Evolutionary conservation across 2,329 filamentous ascomycete species (phyloP), one percentile per base, ranked within the genome.

Genomic region (Dactylonectria macrodidyma): DNA sequence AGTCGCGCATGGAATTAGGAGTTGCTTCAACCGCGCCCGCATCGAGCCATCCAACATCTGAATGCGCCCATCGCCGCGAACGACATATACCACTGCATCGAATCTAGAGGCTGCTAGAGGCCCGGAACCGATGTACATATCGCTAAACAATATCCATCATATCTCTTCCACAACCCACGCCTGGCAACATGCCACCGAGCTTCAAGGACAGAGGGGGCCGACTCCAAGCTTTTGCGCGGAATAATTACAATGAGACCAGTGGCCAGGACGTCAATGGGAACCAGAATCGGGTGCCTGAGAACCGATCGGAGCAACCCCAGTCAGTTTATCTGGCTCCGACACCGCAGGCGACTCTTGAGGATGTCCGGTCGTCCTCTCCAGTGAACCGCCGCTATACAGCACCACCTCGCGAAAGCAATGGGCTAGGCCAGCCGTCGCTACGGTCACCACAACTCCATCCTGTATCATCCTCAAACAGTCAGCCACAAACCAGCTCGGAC

Each of bases 311-410:
- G 50, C 70, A 70, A 24, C 65, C 68, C 12, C 67, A 66, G 11
- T 64, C 57, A 6, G 19, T 65, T 48, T 66, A 63, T 44, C 67
- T 67, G 24, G 71, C 62, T 26, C 72, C 71, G n/a, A 71, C 70
- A 33, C 74, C 76, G 22, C 78, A 79, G 36, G 69, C 74, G n/a
- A 65, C 76, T 36, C 75, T 78, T 44, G 78, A 82, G 60, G 75
- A 79, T 50, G 77, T 79, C 52, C 81, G 78, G 65, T 73, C 83
- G 12, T 78, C 78, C n/a, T 64, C 80, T 16, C 81, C 84, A 12
- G 77, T 72, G 34, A 60, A 72, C 30, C 74, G 73, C 38, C 79
- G 81, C 58, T 65, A 78, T 74, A 50, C 72, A 63, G 59, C 69
- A 54, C 59, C 80, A 70, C 65, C 78, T 71, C 76, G 73, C 58